phyloP scores from a whole-genome alignment of 495 filamentous ascomycete species.

The Cercophora samala region DNA sequence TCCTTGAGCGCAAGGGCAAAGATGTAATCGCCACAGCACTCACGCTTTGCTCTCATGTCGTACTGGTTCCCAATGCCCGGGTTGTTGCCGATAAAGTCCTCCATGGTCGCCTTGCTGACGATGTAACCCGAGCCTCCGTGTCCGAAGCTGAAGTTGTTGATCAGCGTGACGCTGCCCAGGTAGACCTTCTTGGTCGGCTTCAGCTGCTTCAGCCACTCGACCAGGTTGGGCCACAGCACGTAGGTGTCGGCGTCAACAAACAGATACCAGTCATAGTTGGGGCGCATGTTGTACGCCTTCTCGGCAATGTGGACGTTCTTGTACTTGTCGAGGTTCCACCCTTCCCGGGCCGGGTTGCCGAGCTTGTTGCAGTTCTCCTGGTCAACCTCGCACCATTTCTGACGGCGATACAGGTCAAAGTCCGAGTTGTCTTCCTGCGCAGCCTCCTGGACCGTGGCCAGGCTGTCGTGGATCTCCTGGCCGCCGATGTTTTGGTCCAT shows the following conservation, averaged over 20 bases:
- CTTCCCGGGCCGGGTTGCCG: constrained; percentile 36
- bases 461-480: constrained; percentile 50
- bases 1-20: constrained; percentile 58
- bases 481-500: constrained; percentile 50
- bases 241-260: constrained; percentile 71
- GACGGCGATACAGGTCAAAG: constrained; percentile 54
- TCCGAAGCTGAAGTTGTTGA: constrained; percentile 56
- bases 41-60: constrained; percentile 51
- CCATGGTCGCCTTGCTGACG: constrained; percentile 55
- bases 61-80: constrained; percentile 45
- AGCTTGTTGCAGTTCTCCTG: constrained; percentile 42
- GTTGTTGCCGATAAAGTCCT: constrained; percentile 41
- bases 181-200: constrained; percentile 52
- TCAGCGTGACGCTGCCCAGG: constrained; percentile 56
- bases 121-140: constrained; percentile 69
- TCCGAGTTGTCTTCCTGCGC: constrained; percentile 41
- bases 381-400: constrained; percentile 42
- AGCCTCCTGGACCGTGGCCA: constrained; percentile 42
- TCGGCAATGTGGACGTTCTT: constrained; percentile 47
- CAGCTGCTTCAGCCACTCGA: constrained; percentile 54
- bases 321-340: constrained; percentile 50
- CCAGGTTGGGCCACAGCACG: constrained; percentile 59
- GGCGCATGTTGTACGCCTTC: constrained; percentile 41
- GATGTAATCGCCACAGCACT: constrained; percentile 70
- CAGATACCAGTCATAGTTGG: constrained; percentile 61